Evolutionary conservation across 805 yeast species (phyloP).

Genomic region (Schizosaccharomyces japonicus): DNA sequence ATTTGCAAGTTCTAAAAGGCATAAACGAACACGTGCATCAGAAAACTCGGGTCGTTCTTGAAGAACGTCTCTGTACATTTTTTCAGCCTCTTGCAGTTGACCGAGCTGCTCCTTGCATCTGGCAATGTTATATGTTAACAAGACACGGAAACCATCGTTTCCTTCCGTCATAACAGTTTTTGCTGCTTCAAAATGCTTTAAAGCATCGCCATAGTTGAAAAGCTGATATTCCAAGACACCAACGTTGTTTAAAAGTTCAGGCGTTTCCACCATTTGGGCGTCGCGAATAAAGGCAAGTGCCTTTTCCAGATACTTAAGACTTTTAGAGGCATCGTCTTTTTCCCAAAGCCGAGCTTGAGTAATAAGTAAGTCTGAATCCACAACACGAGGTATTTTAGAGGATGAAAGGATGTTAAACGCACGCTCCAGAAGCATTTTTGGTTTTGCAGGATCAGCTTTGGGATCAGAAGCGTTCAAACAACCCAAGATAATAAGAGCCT

Average conservation of each 20-base stretch:
- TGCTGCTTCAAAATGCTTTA: background rate
- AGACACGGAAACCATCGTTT: background rate
- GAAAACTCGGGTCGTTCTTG: conserved; percentile 41
- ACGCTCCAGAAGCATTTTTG: background rate
- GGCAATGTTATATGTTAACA: conserved; percentile 41
- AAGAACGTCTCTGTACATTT: conserved; percentile 33
- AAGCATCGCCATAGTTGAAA: background rate
- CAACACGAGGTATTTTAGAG: background rate
- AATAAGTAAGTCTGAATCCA: background rate
- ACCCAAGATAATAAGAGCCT: conserved; percentile 50
- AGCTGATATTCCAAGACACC: background rate
- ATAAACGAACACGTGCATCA: conserved; percentile 48
- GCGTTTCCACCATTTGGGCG: background rate
- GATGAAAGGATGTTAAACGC: background rate
- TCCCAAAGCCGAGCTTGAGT: conserved; percentile 2
- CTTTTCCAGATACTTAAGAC: background rate
- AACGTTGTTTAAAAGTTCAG: background rate
- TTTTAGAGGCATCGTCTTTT: background rate
- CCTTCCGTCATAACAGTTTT: background rate
- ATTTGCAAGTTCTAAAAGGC: conserved; percentile 29
- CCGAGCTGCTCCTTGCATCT: conserved; percentile 36
- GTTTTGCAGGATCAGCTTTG: background rate
- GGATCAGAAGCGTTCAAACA: conserved; percentile 25
- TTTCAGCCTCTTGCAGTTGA: conserved; percentile 18
- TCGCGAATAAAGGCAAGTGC: background rate